Conservation (phyloP, 148 eudicot genomes). For the Linanthus parryae region DNA sequence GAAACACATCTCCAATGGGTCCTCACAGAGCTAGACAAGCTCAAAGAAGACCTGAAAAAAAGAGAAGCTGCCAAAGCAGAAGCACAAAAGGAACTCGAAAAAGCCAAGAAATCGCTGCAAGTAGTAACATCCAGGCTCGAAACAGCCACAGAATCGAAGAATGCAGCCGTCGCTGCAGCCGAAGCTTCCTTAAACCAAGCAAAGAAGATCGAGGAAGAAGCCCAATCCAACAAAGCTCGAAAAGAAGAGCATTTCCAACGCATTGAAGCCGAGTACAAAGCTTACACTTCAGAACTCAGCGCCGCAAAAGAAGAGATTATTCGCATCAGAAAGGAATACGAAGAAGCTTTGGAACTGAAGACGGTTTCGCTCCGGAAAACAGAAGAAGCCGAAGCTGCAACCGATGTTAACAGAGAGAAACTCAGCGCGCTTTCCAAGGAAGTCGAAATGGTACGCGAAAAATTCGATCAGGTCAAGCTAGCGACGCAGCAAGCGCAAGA, state of each 20-base stretch:
- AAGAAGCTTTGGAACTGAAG: slow-evolving; percentile 48
- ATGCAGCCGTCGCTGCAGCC: slow-evolving; percentile 43
- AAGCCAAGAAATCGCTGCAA: slow-evolving; percentile 50
- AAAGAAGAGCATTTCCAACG: slow-evolving; percentile 13
- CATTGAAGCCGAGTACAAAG: slow-evolving; percentile 38
- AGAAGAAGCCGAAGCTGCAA: slow-evolving; percentile 47
- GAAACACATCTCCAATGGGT: slow-evolving; percentile 65
- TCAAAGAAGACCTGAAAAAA: slow-evolving; percentile 42
- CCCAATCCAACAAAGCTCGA: slow-evolving; percentile 26
- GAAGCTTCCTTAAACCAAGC: slow-evolving; percentile 53
- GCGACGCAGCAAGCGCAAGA: slow-evolving; percentile 33
- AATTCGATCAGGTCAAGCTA: slow-evolving; percentile 34
- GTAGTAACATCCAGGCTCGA: slow-evolving; percentile 53
- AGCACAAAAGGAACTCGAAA: slow-evolving; percentile 50
- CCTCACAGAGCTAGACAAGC: slow-evolving; percentile 53
- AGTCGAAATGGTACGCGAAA: slow-evolving; percentile 32
- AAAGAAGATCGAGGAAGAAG: slow-evolving; percentile 40
- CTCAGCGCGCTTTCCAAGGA: slow-evolving; percentile 40
- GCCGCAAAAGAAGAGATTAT: slow-evolving; percentile 66
- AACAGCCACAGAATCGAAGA: slow-evolving; percentile 49
- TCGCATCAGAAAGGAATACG: slow-evolving; percentile 50
- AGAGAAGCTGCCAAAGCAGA: slow-evolving; percentile 53
- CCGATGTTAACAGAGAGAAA: slow-evolving; percentile 37
- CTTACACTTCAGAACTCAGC: slow-evolving; percentile 51
- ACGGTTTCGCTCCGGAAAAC: slow-evolving; percentile 34